phyloP scores from a whole-genome alignment of 164 flowering plant species.

The Brasenia schreberi region DNA sequence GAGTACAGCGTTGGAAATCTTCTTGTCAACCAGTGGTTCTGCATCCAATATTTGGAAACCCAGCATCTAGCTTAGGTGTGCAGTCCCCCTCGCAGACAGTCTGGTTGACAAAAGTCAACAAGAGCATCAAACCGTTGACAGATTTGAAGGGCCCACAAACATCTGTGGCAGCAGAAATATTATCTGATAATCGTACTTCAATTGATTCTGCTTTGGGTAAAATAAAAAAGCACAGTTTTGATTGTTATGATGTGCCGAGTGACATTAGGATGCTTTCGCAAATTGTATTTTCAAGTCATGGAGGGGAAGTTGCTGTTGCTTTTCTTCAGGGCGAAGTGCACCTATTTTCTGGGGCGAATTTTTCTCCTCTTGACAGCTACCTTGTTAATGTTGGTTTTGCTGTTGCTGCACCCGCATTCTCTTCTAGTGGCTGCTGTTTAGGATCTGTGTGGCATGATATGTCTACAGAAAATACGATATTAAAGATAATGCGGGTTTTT shows the following conservation, averaged over 20 bases:
- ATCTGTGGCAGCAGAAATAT: slow-evolving; percentile 19
- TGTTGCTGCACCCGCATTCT: slow-evolving; percentile 96
- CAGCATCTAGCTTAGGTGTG: slow-evolving; percentile 76
- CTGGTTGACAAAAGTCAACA: slow-evolving; percentile 86
- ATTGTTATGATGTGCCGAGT: slow-evolving; percentile 92
- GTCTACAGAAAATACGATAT: slow-evolving; percentile 52
- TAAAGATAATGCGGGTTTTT: slow-evolving; percentile 90
- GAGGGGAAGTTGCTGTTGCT: slow-evolving; percentile 96
- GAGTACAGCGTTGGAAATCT: slow-evolving; percentile 99
- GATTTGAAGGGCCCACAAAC: slow-evolving; percentile 42
- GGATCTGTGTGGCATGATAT: slow-evolving; percentile 95
- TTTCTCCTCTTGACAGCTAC: slow-evolving; percentile 75
- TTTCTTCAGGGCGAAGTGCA: slow-evolving; percentile 89
- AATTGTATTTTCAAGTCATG: slow-evolving; percentile 90
- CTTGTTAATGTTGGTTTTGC: slow-evolving; percentile 83
- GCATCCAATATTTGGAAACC: slow-evolving; percentile 91
- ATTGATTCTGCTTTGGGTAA: slow-evolving; percentile 37
- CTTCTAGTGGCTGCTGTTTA: slow-evolving; percentile 95
- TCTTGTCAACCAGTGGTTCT: slow-evolving; percentile 92
- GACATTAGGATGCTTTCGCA: slow-evolving; percentile 88
- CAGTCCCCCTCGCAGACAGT: slow-evolving; percentile 97
- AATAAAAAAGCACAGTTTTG: slow-evolving; percentile 54
- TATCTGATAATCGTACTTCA: slow-evolving; percentile 27
- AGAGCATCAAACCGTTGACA: slow-evolving; percentile 62
- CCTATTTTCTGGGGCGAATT: slow-evolving; percentile 84